Evolutionary conservation across 768 basidiomycete species (phyloP), one percentile per base, ranked within the genome.

Genomic region (Candolleomyces eurysporus): DNA sequence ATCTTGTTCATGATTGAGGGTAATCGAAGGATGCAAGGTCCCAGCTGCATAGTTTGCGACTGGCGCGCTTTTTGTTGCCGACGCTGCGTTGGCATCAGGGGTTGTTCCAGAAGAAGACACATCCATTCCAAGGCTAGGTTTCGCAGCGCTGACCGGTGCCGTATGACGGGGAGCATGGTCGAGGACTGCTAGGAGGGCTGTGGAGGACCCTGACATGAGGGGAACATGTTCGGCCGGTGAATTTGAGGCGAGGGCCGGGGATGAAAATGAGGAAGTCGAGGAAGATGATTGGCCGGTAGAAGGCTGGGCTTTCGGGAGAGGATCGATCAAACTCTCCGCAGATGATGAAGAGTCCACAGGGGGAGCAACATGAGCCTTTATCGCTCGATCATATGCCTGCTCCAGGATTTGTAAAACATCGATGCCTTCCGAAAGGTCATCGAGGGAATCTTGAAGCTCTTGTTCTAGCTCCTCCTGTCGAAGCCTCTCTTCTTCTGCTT

Each of bases 361-460:
- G 54, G 75, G 72, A 36, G 72, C 75, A 43, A 86, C 83, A 68
- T 90, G 89, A 2, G 84, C 85, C 36, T 80, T 79, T 39, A 90
- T 75, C 6, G 89, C 87, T 54, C 78, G 78, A 62, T 89, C 85
- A 67, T 88, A 91, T 4, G 89, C 89, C 30, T 79, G 81, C 69
- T 91, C 88, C 46, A 91, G 78, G 53, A 90, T 84, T 68, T 82
- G 79, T 14, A 90, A 79, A 13, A 90, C 79, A 66, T 91, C 86
- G 46, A 90, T 75, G 14, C 87, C 87, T n/a, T 89, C 88, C 42
- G 80, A 82, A 13, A 90, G 80, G 13, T 89, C 87, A 60, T 85
- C 83, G n/a, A 88, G 72, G 16, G 75, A 70, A 36, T 74, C 75
- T 55, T 76, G 71, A 8, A 77, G 71, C 10, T 69, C 67, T 21